Base-by-base conservation (phyloP, 371 early-diverging fungal species). In the Rhizomucor miehei region DNA sequence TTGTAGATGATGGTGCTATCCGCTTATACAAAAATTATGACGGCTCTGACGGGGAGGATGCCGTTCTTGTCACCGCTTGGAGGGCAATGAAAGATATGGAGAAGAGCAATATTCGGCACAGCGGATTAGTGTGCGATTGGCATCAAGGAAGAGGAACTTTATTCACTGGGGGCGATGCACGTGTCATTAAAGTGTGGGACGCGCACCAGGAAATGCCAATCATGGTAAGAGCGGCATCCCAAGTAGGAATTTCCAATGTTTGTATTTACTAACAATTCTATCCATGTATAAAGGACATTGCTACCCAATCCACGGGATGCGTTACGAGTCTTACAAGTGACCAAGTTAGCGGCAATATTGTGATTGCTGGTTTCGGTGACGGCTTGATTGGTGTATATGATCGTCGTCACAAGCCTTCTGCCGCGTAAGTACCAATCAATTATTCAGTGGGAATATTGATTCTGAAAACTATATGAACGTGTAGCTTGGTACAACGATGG, bases 341-440 rank as follows among this genome's bases (percentile, higher is more conserved):
- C 58, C 79, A 78, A 56, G 64, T 69, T 3, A 68, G 77, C 8
- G 89, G 89, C 6, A 79, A 87, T 52, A 67, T 89, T 39, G 60
- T 94, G 39, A 71, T 92, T 19, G 89, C 85, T 39, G 93, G 93
- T 6, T 90, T 82, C 75, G 87, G 78, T 10, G 93, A 94, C 73
- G 95, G 95, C 11, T 66, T 78, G 1, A 73, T 94, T n/a, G 76
- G 88, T 34, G 72, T 89, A 1, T 92, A 87, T 64, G 95, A 94
- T 65, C 74, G 86, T 23, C 72, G 94, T 24, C 44, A 81, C 36
- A 67, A 72, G 1, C 67, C 84, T 12, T 65, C 67, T 24, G 73
- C 84, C 44, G 73, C 81, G 77, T 80, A 70, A 51, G 68, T 65
- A 56, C 21, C 43, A 36, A 37, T 59, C 52, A 21, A 14, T 19